Base-by-base conservation (phyloP, 225 moss, liverwort and hornwort genomes). In the Pleurozium schreberi region DNA sequence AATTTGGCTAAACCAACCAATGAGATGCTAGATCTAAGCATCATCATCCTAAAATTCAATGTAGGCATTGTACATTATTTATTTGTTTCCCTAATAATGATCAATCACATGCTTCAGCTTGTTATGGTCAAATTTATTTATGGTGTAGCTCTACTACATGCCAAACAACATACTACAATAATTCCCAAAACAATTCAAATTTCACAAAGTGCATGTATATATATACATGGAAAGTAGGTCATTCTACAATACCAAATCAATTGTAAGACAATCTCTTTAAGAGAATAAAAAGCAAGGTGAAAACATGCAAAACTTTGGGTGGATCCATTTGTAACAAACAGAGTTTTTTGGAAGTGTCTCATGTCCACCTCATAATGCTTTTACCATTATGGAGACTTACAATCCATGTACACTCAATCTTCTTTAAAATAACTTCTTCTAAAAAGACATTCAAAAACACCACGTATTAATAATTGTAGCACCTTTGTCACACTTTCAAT, bases 321-420 rank as follows among this genome's bases (percentile, higher is more conserved):
- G 0, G 4, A n/a, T n/a, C n/a, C n/a, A n/a, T n/a, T n/a, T n/a
- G n/a, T n/a, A n/a, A n/a, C n/a, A n/a, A n/a, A n/a, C n/a, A n/a
- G n/a, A n/a, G n/a, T n/a, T n/a, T n/a, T n/a, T n/a, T n/a, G n/a
- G n/a, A n/a, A n/a, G n/a, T n/a, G n/a, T n/a, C n/a, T n/a, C n/a
- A n/a, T n/a, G n/a, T n/a, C n/a, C 26, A 70, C 70, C 26, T 42
- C 22, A 42, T 27, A 26, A 15, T 42, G 4, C 14, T 42, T 14
- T 70, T 42, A 42, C 26, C 70, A 42, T 42, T 42, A 26, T 26
- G 3, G 33, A 42, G 26, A 42, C 26, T 70, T 42, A 15, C 15
- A 70, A 15, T 42, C 5, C 1, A 2, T 42, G 1, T 42, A 70
- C 15, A 42, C 15, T 15, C 0, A 9, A 0, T 42, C 12, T 42